These are phyloP conservation scores for Nematocida homosporus DNA, from an alignment of 371 early-diverging fungal species.

Conservation along the genomic window DNA sequence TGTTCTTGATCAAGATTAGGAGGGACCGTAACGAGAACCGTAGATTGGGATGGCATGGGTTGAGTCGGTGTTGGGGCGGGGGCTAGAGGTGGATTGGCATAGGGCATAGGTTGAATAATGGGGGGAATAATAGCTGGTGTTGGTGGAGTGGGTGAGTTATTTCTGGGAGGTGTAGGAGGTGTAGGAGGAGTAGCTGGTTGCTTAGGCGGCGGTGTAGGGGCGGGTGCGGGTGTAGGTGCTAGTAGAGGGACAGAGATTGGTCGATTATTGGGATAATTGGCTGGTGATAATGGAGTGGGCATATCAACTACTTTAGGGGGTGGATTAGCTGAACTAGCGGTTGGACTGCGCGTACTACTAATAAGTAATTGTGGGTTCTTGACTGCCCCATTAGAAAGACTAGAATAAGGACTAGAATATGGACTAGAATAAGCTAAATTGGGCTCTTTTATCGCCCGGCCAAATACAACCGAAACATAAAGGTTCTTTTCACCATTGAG, in stretches of 20 bases:
- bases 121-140: neutral
- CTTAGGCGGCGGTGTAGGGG: neutral
- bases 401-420: too few species aligned
- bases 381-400: too few species aligned
- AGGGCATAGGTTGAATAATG: neutral
- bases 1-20: neutral
- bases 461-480: conserved; percentile 62
- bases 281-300: neutral
- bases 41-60: neutral
- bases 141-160: neutral
- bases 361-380: too few species aligned
- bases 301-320: neutral
- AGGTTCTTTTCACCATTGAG: conserved; percentile 12
- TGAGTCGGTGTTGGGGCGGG: neutral
- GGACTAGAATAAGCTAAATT: too few species aligned
- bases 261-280: neutral
- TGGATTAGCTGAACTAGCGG: too few species aligned
- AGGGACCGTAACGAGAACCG: conserved; percentile 10
- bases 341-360: too few species aligned
- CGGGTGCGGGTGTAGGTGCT: neutral
- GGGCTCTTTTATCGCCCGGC: conserved; percentile 27
- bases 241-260: neutral
- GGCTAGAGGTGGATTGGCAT: neutral
- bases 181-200: neutral
- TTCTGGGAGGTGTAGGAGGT: neutral